Percentiles rank a stretch among this genome's conserved stretches.
phyloP scores from a whole-genome alignment of 2,329 filamentous ascomycete species.

The Stenocarpella maydis region DNA sequence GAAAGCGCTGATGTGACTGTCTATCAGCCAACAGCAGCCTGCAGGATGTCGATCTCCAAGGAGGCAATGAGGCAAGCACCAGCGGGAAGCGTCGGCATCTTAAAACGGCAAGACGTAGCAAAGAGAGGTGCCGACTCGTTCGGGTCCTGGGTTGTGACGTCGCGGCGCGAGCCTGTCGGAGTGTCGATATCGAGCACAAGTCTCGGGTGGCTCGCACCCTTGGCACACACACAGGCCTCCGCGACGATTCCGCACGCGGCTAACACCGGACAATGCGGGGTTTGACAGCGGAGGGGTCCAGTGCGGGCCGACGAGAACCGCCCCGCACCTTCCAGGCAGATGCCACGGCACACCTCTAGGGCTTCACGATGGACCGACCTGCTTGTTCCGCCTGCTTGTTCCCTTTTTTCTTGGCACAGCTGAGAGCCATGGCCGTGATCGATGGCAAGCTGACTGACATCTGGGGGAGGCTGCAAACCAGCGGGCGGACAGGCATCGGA shows the following conservation, averaged over 20 bases:
- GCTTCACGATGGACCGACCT: not conserved
- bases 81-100: conserved; percentile 21
- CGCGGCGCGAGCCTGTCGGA: conserved; percentile 17
- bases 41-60: not conserved
- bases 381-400: conserved; percentile 2
- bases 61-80: not conserved
- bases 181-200: conserved; percentile 11
- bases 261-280: conserved; percentile 36
- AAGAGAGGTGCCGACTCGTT: not conserved
- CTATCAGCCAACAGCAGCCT: not conserved
- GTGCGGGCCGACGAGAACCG: conserved; percentile 29
- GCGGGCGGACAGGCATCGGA: not conserved
- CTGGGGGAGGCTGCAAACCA: not conserved
- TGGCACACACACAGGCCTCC: not conserved
- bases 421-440: not conserved
- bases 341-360: too few species aligned
- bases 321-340: conserved; percentile 25
- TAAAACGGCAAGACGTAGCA: not conserved
- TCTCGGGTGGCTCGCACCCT: not conserved
- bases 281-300: conserved; percentile 26
- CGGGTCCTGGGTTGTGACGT: conserved; percentile 23
- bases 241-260: conserved; percentile 30
- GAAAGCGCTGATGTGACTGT: not conserved
- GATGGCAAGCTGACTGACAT: too few species aligned
- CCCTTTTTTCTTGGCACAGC: too few species aligned